Evolutionary conservation across 768 basidiomycete species (phyloP), one percentile per base, ranked within the genome.

Genomic region (Calocybe gangraenosa): DNA sequence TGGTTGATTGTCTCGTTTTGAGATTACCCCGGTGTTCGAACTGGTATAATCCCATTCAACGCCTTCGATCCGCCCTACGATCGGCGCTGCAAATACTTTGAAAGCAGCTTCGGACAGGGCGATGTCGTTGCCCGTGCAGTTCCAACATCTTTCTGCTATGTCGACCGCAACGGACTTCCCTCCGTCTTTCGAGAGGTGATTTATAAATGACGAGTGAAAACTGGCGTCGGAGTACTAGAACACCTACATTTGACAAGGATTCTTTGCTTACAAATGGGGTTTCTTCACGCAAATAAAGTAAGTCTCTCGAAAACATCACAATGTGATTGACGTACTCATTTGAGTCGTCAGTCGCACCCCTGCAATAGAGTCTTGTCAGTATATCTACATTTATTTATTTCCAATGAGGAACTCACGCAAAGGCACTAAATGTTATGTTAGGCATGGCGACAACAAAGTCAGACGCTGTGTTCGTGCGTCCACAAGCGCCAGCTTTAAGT

Each of bases 221-320:
- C 11, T 9, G 11, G 10, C 6, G 6, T 18, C 34, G 17, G 2
- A 23, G 22, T 18, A 23, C 8, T 19, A 15, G 30, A 11, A 22
- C 0, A 20, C 54, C 14, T 37, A 55, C 54, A 50, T 28, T 45
- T 53, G 11, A 49, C 46, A 20, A 38, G 39, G 8, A 53, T n/a
- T 15, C n/a, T 44, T 33, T 47, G 50, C 7, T 41, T 44, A 35
- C 54, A 56, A 25, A 52, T 52, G 7, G 54, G 54, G 42, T 56
- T 52, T 3, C 54, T 56, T n/a, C 13, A 10, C 30, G 17, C 19
- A 19, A 21, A 15, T 30, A n/a, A 11, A 4, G 23, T 28, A 10
- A n/a, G 34, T 20, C 25, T 3, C 2, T n/a, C 10, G 38, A 7
- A 10, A n/a, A n/a, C n/a, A n/a, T n/a, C n/a, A n/a, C n/a, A n/a